Evolutionary conservation across 2,329 filamentous ascomycete genomes (phyloP), one percentile per base, ranked within the genome.

Genomic region (Verticillium albo-atrum): DNA sequence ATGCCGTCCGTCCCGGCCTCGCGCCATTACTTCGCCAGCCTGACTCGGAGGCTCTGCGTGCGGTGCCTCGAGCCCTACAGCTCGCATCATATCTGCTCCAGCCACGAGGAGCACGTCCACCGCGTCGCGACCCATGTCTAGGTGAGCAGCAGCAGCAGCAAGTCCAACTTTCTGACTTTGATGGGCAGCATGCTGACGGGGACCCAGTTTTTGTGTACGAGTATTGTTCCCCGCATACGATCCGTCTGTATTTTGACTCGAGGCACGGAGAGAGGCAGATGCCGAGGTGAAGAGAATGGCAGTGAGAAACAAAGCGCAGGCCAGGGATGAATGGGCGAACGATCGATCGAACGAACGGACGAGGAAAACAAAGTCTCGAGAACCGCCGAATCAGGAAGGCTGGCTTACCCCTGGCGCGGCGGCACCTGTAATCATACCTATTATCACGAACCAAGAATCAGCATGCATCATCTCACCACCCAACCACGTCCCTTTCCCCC

Each of bases 11-110:
- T 23, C 20, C 42, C 42, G 42, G 4, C 42, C 5, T 50, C 42
- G 42, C 7, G 42, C n/a, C 42, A 20, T 20, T 50, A 50, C 42
- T 50, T 50, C 20, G 42, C 42, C n/a, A 50, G 10, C 20, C 42
- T 50, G n/a, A 10, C 62, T 10, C 53, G 61, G 10, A 61, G 62
- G 2, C 62, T 64, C 26, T 64, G 62, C 37, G 15, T 55, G 9
- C 61, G 62, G 9, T 64, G 62, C 32, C 52, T 64, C 54, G 62
- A 64, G 57, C 62, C 62, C 7, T 64, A 61, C 52, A 60, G 56
- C 23, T 61, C 53, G n/a, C 62, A 64, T 30, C 62, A 64, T 28
- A 54, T 58, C 54, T 64, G 62, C 35, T 53, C 59, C 30, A 57
- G 57, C 10, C 28, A 55, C 27, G 60, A 60, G 42, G 50, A 27